phyloP scores from a whole-genome alignment of 352 stramenopile genomes.

The Aphanomyces cochlioides region DNA sequence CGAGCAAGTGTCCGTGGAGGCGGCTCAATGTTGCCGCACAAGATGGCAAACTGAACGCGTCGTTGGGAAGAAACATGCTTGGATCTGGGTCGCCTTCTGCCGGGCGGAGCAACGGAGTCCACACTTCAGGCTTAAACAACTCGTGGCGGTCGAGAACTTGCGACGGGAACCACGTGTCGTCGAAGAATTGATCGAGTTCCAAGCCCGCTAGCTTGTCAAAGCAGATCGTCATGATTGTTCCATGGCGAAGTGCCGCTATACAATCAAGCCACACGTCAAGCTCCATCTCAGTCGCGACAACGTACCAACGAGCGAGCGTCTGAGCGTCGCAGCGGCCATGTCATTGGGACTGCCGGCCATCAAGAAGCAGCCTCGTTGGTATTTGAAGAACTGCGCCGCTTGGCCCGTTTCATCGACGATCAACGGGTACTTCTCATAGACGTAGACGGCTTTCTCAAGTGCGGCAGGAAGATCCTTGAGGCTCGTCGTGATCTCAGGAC shows the following conservation, averaged over 20 bases:
- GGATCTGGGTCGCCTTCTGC: conserved; percentile 50
- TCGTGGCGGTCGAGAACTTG: conserved; percentile 64
- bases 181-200: conserved; percentile 80
- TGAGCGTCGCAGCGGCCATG: conserved; percentile 62
- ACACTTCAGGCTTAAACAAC: conserved; percentile 66
- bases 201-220: conserved; percentile 63
- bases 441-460: conserved; percentile 83
- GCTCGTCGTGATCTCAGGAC: conserved; percentile 40
- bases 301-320: conserved; percentile 59
- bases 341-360: conserved; percentile 66
- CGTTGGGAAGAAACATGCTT: conserved; percentile 65
- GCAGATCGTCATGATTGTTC: conserved; percentile 68
- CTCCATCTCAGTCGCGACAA: not conserved
- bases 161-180: conserved; percentile 53
- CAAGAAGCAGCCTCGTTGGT: conserved; percentile 84
- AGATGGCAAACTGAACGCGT: conserved; percentile 83
- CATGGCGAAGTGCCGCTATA: conserved; percentile 51
- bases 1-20: conserved; percentile 50
- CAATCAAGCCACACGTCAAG: not conserved
- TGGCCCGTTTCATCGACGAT: conserved; percentile 76
- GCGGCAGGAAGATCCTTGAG: conserved; percentile 82
- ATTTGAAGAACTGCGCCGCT: conserved; percentile 84
- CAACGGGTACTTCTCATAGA: conserved; percentile 83
- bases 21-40: conserved; percentile 47
- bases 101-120: conserved; percentile 33